phyloP scores from a whole-genome alignment of 2,329 filamentous ascomycete species.

The Talaromyces sp. region DNA sequence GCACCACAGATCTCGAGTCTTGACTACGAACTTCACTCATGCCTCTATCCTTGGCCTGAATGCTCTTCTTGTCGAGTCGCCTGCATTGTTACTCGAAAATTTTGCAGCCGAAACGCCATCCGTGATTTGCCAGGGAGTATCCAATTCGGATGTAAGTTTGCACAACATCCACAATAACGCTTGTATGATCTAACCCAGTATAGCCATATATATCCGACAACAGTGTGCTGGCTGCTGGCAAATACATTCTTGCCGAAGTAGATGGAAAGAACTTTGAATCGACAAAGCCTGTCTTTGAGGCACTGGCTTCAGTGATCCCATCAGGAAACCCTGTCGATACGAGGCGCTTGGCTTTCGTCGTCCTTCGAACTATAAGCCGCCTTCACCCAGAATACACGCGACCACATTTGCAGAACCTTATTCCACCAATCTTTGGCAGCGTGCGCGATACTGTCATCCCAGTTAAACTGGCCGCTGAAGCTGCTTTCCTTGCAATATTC shows the following conservation, averaged over 20 bases:
- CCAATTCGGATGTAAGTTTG: slow-evolving; percentile 64
- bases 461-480: slow-evolving; percentile 90
- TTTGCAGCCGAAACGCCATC: slow-evolving; percentile 69
- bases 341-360: slow-evolving; percentile 78
- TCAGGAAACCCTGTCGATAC: slow-evolving; percentile 77
- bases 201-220: slow-evolving; percentile 84
- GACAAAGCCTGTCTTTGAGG: slow-evolving; percentile 73
- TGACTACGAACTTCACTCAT: slow-evolving; percentile 69
- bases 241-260: slow-evolving; percentile 68
- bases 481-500: slow-evolving; percentile 87
- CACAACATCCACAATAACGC: slow-evolving; percentile 4
- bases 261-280: slow-evolving; percentile 63
- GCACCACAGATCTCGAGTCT: slow-evolving; percentile 63
- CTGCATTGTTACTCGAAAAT: slow-evolving; percentile 61
- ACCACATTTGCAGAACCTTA: slow-evolving; percentile 74
- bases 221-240: slow-evolving; percentile 81
- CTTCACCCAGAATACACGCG: slow-evolving; percentile 73
- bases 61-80: slow-evolving; percentile 76
- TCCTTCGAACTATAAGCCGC: slow-evolving; percentile 78
- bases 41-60: slow-evolving; percentile 84
- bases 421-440: slow-evolving; percentile 77
- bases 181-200: slow-evolving; percentile 14
- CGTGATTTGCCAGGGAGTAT: slow-evolving; percentile 75
- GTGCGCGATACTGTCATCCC: slow-evolving; percentile 91
- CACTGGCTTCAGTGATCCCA: slow-evolving; percentile 67